A percentile compares a stretch with the other conserved stretches of the same genome.
Conservation (phyloP, 345 rosid species). For the Brassica carinata region DNA sequence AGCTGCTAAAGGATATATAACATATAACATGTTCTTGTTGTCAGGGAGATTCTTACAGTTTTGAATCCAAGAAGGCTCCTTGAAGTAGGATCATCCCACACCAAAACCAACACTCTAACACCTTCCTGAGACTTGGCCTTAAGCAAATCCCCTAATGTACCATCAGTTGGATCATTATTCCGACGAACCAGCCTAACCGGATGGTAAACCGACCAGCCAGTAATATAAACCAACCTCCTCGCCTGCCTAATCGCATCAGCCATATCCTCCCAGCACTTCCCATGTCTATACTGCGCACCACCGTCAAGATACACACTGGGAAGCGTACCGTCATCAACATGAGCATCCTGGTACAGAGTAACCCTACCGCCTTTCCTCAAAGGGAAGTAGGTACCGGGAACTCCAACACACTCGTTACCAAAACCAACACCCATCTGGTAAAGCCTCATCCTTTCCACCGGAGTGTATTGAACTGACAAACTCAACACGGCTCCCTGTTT, state of each 20-base stretch:
- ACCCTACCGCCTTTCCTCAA: constrained; percentile 78
- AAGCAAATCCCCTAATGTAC: constrained; percentile 74
- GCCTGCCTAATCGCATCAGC: constrained; percentile 78
- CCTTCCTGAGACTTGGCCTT: constrained; percentile 93
- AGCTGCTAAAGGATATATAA: background rate
- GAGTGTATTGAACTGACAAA: constrained; percentile 68
- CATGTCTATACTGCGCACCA: constrained; percentile 51
- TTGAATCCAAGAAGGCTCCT: constrained; percentile 65
- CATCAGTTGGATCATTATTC: constrained; percentile 39
- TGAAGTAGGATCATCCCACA: constrained; percentile 98
- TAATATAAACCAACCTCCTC: constrained; percentile 73
- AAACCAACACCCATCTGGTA: constrained; percentile 62
- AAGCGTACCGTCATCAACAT: constrained; percentile 62
- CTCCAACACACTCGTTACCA: constrained; percentile 60
- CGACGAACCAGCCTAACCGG: constrained; percentile 64
- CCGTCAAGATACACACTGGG: constrained; percentile 63
- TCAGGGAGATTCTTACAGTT: constrained; percentile 53
- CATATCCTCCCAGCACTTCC: constrained; percentile 80
- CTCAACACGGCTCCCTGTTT: constrained; percentile 69
- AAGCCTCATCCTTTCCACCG: constrained; percentile 51
- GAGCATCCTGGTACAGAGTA: constrained; percentile 93
- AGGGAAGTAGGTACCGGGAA: constrained; percentile 86
- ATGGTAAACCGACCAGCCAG: constrained; percentile 92
- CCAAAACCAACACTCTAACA: constrained; percentile 85
- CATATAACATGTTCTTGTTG: background rate